Evolutionary conservation across 1,284 basidiomycete genomes (phyloP), one percentile per base, ranked within the genome.

Genomic region (Ceratobasidium sp.): DNA sequence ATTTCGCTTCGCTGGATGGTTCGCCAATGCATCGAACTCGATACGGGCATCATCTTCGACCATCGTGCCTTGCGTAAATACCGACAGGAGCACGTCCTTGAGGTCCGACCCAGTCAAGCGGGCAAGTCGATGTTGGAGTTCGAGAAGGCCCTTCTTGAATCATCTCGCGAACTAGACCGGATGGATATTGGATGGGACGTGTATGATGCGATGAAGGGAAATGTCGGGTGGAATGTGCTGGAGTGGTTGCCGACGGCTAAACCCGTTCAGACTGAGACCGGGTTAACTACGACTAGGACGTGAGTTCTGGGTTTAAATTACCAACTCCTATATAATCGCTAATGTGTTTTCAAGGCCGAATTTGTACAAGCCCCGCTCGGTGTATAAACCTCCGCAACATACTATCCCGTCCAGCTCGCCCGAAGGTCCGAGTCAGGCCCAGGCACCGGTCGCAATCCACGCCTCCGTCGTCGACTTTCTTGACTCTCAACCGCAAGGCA

Each of bases 1-100:
- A 65, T 74, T 5, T 41, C 75, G 0, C 33, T 76, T 6, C 57
- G 51, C 0, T 76, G 75, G 75, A 76, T 76, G 75, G 41, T 76
- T 24, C 64, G 64, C 6, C 64, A 67, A 41, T 54, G 29, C 24
- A 19, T 67, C 5, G 51, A 15, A 1, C 5, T 54, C 17, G 33
- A 67, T 3, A 54, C 24, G n/a, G 64, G 64, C 5, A 67, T 67
- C n/a, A 24, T 67, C 1, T 54, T 67, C n/a, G 64, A 67, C 22
- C 17, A 24, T 15, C 22, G 31, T 6, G 29, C 31, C 29, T 11
- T 67, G 15, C 22, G 53, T 17, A 5, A 17, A 22, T 67, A 67
- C 17, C 48, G 64, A 14, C 24, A 53, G 1, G 51, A 3, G 1
- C 14, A 24, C 9, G 64, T 67, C 8, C 22, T 67, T 2, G 64